Evolutionary conservation across 1,284 basidiomycete species (phyloP).

Genomic region (Tremellales sp.): DNA sequence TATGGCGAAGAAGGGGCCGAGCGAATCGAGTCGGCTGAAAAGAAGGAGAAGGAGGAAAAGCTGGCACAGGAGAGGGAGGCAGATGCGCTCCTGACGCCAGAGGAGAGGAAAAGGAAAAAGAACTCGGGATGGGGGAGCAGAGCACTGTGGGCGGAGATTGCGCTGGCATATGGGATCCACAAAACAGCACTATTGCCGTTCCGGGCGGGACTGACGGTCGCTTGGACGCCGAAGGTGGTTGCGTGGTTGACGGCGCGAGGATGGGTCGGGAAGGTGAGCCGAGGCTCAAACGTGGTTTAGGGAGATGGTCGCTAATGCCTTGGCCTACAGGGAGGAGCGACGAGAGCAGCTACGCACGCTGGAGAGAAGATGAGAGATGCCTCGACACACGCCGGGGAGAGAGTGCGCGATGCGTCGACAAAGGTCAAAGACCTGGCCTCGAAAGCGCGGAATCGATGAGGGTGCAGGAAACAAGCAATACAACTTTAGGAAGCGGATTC

Average conservation of each 20-base stretch:
- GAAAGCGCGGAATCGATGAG: background rate
- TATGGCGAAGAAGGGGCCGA: conserved; percentile 32
- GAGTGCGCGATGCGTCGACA: conserved; percentile 26
- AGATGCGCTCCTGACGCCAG: conserved; percentile 11
- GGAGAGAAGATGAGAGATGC: conserved; percentile 28
- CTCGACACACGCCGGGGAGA: conserved; percentile 27
- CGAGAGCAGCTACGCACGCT: conserved; percentile 35
- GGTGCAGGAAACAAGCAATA: too few species aligned
- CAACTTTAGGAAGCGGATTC: too few species aligned
- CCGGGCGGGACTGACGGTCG: conserved; percentile 81
- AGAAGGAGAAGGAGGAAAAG: conserved; percentile 15
- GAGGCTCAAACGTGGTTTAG: conserved; percentile 2
- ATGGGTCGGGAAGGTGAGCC: conserved; percentile 56
- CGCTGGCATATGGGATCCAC: conserved; percentile 91
- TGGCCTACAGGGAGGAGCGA: conserved; percentile 30
- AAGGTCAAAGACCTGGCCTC: conserved; percentile 27
- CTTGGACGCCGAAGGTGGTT: conserved; percentile 78
- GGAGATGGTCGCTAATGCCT: background rate
- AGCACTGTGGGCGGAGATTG: conserved; percentile 77
- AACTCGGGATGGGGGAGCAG: conserved; percentile 13
- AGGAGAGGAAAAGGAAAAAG: conserved; percentile 10
- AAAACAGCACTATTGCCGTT: conserved; percentile 92
- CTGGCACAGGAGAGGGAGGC: conserved; percentile 10
- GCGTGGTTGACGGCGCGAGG: conserved; percentile 68
- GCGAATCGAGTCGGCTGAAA: conserved; percentile 13